Conservation (phyloP, 2,329 filamentous ascomycete species). For the Exophiala spinifera region DNA sequence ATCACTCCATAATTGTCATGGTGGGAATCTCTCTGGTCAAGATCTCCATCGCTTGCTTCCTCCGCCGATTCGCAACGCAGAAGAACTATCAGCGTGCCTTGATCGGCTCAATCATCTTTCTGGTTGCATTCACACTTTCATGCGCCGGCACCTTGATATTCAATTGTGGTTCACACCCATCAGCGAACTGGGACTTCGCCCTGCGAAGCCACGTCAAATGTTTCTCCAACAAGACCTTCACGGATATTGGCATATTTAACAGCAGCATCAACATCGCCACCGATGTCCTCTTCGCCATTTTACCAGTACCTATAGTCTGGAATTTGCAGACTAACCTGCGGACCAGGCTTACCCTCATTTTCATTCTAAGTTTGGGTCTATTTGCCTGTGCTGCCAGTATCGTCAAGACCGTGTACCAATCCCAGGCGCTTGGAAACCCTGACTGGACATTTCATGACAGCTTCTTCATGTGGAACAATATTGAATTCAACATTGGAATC, state of each 20-base stretch:
- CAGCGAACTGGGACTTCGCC: conserved; percentile 43
- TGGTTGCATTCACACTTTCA: conserved; percentile 42
- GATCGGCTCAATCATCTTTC: conserved; percentile 43
- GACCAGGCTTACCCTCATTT: conserved; percentile 40
- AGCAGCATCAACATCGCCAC: conserved; percentile 46
- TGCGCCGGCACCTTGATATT: conserved; percentile 49
- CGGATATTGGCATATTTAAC: conserved; percentile 48
- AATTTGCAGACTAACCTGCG: conserved; percentile 41
- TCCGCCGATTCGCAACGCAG: conserved; percentile 43
- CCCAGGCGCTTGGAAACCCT: conserved; percentile 12
- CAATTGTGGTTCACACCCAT: conserved; percentile 44
- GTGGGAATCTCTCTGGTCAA: conserved; percentile 47
- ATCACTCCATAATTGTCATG: conserved; percentile 48
- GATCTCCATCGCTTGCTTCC: conserved; percentile 47
- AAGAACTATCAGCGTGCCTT: conserved; percentile 43
- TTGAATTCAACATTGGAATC: conserved; percentile 43
- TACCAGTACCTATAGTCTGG: conserved; percentile 45
- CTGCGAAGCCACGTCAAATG: conserved; percentile 41
- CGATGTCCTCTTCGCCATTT: conserved; percentile 44
- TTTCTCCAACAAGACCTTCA: conserved; percentile 41
- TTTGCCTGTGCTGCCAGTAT: conserved; percentile 44
- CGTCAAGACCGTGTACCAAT: conserved; percentile 36
- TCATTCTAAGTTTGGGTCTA: conserved; percentile 44
- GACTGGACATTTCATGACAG: conserved; percentile 21
- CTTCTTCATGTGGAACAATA: conserved; percentile 31